phyloP scores from a whole-genome alignment of 2,329 filamentous ascomycete genomes.

The Ceratocystis cubensis region DNA sequence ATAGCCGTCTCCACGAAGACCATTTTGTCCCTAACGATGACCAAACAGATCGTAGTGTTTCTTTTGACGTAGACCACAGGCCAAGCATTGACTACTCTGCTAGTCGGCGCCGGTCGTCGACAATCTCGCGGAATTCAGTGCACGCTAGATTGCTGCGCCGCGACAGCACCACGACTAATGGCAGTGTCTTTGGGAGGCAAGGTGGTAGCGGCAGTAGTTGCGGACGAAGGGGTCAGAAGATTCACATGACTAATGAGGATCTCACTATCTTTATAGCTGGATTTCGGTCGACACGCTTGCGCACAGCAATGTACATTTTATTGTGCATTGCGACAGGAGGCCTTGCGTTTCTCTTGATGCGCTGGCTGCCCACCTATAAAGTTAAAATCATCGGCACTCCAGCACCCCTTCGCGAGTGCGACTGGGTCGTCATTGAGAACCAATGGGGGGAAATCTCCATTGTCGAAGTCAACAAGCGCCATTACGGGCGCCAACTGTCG shows the following conservation, averaged over 20 bases:
- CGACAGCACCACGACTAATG: constrained; percentile 56
- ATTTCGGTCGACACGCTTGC: constrained; percentile 63
- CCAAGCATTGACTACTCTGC: constrained; percentile 35
- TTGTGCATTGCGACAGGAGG: constrained; percentile 64
- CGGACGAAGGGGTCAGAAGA: constrained; percentile 56
- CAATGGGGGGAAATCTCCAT: constrained; percentile 89
- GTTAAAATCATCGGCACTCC: constrained; percentile 60
- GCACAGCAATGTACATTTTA: constrained; percentile 54
- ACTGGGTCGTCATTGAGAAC: constrained; percentile 94
- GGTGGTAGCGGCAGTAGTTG: background rate
- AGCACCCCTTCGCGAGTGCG: constrained; percentile 57
- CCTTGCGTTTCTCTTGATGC: constrained; percentile 68
- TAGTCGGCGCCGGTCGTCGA: constrained; percentile 51
- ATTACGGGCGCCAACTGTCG: constrained; percentile 44
- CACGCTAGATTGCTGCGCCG: constrained; percentile 56
- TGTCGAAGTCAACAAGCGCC: constrained; percentile 48
- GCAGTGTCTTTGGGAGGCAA: constrained; percentile 51
- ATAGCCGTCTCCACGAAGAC: constrained; percentile 32
- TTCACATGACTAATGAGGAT: constrained; percentile 88
- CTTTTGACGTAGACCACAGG: constrained; percentile 32
- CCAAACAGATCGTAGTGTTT: constrained; percentile 18
- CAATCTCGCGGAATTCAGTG: constrained; percentile 42
- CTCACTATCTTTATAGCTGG: constrained; percentile 87
- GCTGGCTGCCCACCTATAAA: constrained; percentile 84
- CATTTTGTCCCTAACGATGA: constrained; percentile 11